Percentiles rank a stretch among this genome's conserved stretches.
Conservation (phyloP, 768 basidiomycete species). For the Psilocybe sp. region DNA sequence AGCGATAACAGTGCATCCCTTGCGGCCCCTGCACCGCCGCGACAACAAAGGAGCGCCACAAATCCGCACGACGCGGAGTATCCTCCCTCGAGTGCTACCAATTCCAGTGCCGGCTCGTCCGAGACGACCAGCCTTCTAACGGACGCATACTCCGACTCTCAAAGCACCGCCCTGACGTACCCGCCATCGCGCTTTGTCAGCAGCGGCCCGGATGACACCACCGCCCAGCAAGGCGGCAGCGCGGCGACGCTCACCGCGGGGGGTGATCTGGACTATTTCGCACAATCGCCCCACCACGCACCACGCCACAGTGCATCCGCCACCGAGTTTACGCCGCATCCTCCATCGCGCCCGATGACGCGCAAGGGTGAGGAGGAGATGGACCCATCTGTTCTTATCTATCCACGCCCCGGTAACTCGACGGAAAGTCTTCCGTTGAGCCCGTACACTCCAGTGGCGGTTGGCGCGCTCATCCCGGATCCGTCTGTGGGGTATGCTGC, state of each 20-base stretch:
- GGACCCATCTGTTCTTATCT: conserved; percentile 73
- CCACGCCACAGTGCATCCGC: conserved; percentile 30
- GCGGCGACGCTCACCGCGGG: conserved; percentile 21
- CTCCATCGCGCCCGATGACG: too few relatives aligned
- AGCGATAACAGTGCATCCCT: conserved; percentile 7
- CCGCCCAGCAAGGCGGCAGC: conserved; percentile 18
- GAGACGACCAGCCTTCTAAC: conserved; percentile 46
- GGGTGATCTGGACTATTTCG: conserved; percentile 5
- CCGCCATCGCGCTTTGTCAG: conserved; percentile 44
- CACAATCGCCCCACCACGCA: conserved; percentile 26
- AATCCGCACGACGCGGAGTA: too few relatives aligned
- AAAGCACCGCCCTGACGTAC: conserved; percentile 46
- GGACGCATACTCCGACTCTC: conserved; percentile 27
- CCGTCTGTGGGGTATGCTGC: conserved; percentile 1
- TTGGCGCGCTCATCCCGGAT: conserved; percentile 31
- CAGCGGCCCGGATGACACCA: conserved; percentile 15
- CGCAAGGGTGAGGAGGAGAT: conserved; percentile 42
- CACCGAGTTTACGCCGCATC: too few relatives aligned
- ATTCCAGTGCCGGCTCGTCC: conserved; percentile 33
- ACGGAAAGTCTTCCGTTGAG: conserved; percentile 63
- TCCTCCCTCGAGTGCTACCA: conserved; percentile 24
- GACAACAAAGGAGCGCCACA: conserved; percentile 26
- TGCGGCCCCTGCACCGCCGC: conserved; percentile 25
- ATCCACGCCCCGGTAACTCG: conserved; percentile 73
- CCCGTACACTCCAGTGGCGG: conserved; percentile 20